Base-by-base conservation (phyloP, 805 yeast species). In the Scheffersomyces ergatensis region DNA sequence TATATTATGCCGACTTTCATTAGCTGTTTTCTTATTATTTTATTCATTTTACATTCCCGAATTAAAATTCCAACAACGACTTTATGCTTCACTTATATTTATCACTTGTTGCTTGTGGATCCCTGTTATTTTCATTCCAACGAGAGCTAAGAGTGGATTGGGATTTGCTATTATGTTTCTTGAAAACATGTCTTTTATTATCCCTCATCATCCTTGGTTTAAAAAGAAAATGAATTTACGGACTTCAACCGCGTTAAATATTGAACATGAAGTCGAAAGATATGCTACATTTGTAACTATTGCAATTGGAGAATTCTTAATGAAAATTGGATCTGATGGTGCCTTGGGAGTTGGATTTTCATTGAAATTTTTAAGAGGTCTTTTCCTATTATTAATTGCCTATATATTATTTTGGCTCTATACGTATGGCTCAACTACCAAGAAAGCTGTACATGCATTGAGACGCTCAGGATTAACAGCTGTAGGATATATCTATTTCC, bases 241-340 rank as follows among this genome's bases (percentile, higher is more conserved):
- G 12, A 71, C 67, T 40, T 71, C 83, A 9, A 78, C 87, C 0
- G 86, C 86, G 1, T 54, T 80, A 44, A 80, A 79, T 51, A 77
- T 82, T 41, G 85, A 80, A 47, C 86, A 82, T 51, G 85, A 80
- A 52, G 82, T 78, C 20, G 87, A 82, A 51, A 56, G 87, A 40
- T 70, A 66, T 49, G 69, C 75, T 2, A 77, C 81, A 0, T 82
- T 82, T 51, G 80, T 68, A 39, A 72, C 80, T 47, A 80, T 82
- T 57, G 85, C 84, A 4, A 68, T 82, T 46, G 87, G 87, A 26
- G 86, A 81, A 47, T 81, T 78, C 47, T 58, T 80, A 12, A 78
- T 74, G 50, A 74, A 71, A 31, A 62, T 77, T 7, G 83, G 78
- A 6, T 75, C 80, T 2, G 56, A 58, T 0, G 60, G 67, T n/a